phyloP scores from a whole-genome alignment of 192 early-diverging fungal species.

The Backusella circina region DNA sequence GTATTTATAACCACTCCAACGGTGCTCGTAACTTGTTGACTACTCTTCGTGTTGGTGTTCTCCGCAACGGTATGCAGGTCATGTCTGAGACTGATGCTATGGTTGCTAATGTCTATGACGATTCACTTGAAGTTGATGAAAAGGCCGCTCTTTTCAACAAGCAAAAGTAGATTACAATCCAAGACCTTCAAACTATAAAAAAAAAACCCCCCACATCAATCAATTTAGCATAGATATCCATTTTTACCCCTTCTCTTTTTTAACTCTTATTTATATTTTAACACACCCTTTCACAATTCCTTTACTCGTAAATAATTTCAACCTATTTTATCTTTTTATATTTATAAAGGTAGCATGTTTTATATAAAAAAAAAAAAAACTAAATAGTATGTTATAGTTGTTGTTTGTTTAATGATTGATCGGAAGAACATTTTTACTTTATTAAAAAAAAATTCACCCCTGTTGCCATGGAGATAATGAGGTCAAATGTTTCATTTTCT shows the following conservation, averaged over 20 bases:
- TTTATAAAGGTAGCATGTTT: constrained; percentile 1
- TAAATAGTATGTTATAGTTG: not conserved
- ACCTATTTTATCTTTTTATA: not conserved
- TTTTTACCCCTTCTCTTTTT: not conserved
- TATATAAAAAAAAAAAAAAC: not conserved
- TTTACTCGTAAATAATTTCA: not conserved
- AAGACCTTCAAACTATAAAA: not conserved
- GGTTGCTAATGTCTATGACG: not conserved
- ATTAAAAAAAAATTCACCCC: not conserved
- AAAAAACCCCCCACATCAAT: constrained; percentile 3
- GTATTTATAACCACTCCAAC: constrained; percentile 87
- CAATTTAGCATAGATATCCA: constrained; percentile 6
- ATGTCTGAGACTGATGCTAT: constrained; percentile 14
- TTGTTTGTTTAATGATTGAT: not conserved
- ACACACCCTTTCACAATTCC: not conserved
- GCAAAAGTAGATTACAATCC: not conserved
- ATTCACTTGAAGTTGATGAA: not conserved
- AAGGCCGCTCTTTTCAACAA: constrained; percentile 12
- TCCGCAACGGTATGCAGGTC: constrained; percentile 46
- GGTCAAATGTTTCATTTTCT: not conserved
- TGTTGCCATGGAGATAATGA: not conserved
- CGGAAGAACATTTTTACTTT: not conserved
- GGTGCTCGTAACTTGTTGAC: constrained; percentile 83
- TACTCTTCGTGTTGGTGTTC: constrained; percentile 65
- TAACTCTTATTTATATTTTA: not conserved